A percentile compares a stretch with the other conserved stretches of the same genome.
These are phyloP conservation scores for Alternaria gaisen DNA, from an alignment of 2,329 filamentous ascomycete genomes.

Conservation along the genomic window DNA sequence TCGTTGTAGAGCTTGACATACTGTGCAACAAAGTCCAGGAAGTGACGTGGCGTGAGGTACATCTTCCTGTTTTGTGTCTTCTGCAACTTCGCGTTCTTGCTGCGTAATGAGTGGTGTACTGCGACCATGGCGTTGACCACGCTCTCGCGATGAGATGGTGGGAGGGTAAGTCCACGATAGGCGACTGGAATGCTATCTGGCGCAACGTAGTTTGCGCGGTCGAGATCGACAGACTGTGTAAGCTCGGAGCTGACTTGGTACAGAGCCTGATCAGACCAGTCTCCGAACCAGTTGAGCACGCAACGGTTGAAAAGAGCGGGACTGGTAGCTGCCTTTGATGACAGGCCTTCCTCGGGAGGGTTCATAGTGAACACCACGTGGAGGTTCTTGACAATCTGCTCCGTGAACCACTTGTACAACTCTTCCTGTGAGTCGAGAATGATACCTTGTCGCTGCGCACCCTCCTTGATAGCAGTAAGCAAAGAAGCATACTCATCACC, in stretches of 20 bases:
- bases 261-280: conserved; percentile 98
- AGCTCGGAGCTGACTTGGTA: conserved; percentile 98
- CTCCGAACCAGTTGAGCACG: conserved; percentile 99
- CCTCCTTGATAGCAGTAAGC: conserved; percentile 99
- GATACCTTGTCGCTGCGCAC: conserved; percentile 92
- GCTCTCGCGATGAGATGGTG: conserved; percentile 87
- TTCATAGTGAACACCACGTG: conserved; percentile 99
- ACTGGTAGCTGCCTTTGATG: conserved; percentile 95
- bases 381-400: conserved; percentile 98
- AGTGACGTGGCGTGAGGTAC: conserved; percentile 94
- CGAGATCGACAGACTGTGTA: conserved; percentile 94
- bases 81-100: conserved; percentile 85
- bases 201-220: conserved; percentile 83
- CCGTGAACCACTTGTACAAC: conserved; percentile 99
- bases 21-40: conserved; percentile 96
- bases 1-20: conserved; percentile 98
- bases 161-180: conserved; percentile 83
- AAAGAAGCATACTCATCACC: conserved; percentile 98
- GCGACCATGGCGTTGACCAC: conserved; percentile 99
- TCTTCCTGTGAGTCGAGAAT: conserved; percentile 98
- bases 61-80: conserved; percentile 94
- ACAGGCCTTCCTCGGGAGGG: conserved; percentile 91
- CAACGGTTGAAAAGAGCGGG: conserved; percentile 99
- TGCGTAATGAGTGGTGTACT: conserved; percentile 92
- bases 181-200: conserved; percentile 93